Evolutionary conservation across 306 rosid species (phyloP), one percentile per base, ranked within the genome.

Genomic region (Castanea mollissima): DNA sequence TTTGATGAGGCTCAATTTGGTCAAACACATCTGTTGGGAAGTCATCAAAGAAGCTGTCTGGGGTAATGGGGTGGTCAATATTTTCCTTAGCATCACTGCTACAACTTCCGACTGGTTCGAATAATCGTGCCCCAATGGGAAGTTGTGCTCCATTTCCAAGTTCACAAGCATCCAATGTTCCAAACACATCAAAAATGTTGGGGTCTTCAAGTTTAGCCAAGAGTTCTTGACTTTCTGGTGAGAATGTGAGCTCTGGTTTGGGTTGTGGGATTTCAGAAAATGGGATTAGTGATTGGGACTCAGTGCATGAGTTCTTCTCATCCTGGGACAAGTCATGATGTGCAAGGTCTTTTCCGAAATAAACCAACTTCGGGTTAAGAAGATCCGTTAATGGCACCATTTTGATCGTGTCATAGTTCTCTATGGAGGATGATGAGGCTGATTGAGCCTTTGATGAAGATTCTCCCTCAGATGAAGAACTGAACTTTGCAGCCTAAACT

Each of bases 11-110:
- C 19, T 92, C 90, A 27, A 89, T 73, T 3, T 84, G 82, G 79
- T 90, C 96, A 58, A 89, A 92, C 89, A 92, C 84, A 80, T 91
- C 91, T 0, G 54, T 82, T 0, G 97, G 98, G 64, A 92, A 90
- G 87, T 94, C 98, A 69, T 88, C 92, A 10, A 94, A 94, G 82
- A 90, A 82, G 77, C 79, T 74, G 20, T 87, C 89, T 1, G 83
- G 79, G 75, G 74, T 81, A 21, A 74, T 72, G 15, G 82, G 76
- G 56, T 18, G 54, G 14, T 67, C 84, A 31, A 80, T 58, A 25
- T 69, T 64, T 27, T 79, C 87, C 82, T 62, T 63, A 14, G 70
- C 87, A 71, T 74, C 87, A 49, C 76, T 75, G 62, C 83, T 77
- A 76, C 83, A 80, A 74, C 88, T 74, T 75, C 69, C 89, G 1